These are phyloP conservation scores for Diaporthe destruens DNA, from an alignment of 2,329 filamentous ascomycete genomes.

Conservation along the genomic window DNA sequence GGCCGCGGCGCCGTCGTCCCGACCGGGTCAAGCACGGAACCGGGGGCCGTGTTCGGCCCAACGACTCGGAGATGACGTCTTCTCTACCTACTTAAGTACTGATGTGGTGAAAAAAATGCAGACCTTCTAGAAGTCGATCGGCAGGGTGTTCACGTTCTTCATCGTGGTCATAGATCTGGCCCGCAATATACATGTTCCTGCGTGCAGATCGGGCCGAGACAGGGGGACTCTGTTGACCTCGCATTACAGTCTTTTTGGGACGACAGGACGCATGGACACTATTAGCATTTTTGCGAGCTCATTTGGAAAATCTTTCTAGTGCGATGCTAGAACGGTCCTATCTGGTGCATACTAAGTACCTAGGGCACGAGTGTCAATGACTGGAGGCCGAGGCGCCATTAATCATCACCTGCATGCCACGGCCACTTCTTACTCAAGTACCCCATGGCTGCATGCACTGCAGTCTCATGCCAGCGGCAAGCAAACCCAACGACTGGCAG, in stretches of 20 bases:
- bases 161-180: background rate
- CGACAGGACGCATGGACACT: background rate
- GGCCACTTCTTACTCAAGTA: no score
- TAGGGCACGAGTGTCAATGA: background rate
- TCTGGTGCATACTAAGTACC: background rate
- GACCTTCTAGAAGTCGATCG: background rate
- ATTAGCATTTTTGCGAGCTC: background rate
- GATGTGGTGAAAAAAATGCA: background rate
- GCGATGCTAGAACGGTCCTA: background rate
- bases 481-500: slow-evolving; percentile 6
- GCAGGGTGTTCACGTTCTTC: background rate
- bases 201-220: background rate
- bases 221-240: background rate
- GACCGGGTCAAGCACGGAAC: slow-evolving; percentile 20
- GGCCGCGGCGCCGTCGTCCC: slow-evolving; percentile 15
- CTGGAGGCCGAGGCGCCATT: background rate
- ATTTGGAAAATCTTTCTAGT: background rate
- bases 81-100: background rate
- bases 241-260: no score
- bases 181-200: background rate
- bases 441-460: slow-evolving; percentile 3
- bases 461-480: slow-evolving; percentile 19
- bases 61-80: slow-evolving; percentile 5
- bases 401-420: background rate
- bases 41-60: slow-evolving; percentile 1